A percentile compares a stretch with the other conserved stretches of the same genome.
These are phyloP conservation scores for Colletotrichum shisoi DNA, from an alignment of 2,329 filamentous ascomycete genomes.

Conservation along the genomic window DNA sequence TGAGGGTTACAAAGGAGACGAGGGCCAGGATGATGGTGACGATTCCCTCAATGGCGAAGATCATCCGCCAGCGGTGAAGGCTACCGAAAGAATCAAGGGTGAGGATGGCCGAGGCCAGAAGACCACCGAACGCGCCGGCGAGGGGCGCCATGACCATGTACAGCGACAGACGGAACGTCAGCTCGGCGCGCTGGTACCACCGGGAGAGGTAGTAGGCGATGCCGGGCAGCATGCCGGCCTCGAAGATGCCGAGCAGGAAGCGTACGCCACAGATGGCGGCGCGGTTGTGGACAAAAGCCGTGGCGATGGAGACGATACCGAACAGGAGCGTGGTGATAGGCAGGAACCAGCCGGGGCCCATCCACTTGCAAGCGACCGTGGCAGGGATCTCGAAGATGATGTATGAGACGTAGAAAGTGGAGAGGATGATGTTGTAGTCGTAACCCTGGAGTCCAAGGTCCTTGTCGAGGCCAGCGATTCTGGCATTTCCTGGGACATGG, in stretches of 20 bases:
- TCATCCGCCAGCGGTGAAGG: slow-evolving; percentile 70
- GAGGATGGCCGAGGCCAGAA: slow-evolving; percentile 71
- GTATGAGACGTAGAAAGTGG: slow-evolving; percentile 76
- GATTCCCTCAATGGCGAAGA: slow-evolving; percentile 74
- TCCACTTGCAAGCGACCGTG: slow-evolving; percentile 73
- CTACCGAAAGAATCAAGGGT: slow-evolving; percentile 65
- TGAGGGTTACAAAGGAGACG: slow-evolving; percentile 69
- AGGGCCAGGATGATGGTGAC: slow-evolving; percentile 57
- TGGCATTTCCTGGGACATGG: slow-evolving; percentile 66
- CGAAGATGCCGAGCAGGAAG: slow-evolving; percentile 73
- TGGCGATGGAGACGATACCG: slow-evolving; percentile 69
- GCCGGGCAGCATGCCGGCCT: slow-evolving; percentile 77
- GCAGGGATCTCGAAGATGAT: slow-evolving; percentile 76
- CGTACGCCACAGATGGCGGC: slow-evolving; percentile 65
- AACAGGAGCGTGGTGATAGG: slow-evolving; percentile 69
- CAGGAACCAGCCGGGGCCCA: slow-evolving; percentile 77
- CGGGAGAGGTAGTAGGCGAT: slow-evolving; percentile 77
- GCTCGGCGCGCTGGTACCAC: slow-evolving; percentile 75
- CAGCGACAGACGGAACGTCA: slow-evolving; percentile 71
- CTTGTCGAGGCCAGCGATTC: slow-evolving; percentile 68
- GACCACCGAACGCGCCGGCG: slow-evolving; percentile 74
- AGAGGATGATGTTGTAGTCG: slow-evolving; percentile 74
- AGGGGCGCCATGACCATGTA: slow-evolving; percentile 76
- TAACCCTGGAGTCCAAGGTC: slow-evolving; percentile 67
- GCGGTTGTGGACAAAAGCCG: slow-evolving; percentile 68